Evolutionary conservation across 2,329 filamentous ascomycete species (phyloP).

Genomic region (Phialophora expanda): DNA sequence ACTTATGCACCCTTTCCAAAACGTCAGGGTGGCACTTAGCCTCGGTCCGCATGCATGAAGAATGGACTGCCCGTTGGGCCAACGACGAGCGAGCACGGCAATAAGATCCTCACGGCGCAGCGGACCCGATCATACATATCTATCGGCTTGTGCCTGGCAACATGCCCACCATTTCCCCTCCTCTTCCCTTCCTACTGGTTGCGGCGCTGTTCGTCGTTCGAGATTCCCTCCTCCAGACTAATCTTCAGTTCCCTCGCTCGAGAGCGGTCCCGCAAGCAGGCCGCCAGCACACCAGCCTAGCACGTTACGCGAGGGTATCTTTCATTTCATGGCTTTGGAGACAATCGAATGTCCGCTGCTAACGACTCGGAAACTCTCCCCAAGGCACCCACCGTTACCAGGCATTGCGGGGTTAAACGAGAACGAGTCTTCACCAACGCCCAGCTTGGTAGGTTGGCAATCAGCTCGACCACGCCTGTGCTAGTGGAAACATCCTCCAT

Average conservation of each 20-base stretch:
- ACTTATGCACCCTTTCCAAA: conserved; percentile 16
- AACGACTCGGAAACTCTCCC: background rate
- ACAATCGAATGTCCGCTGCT: background rate
- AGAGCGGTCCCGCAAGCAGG: conserved; percentile 15
- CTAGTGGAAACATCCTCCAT: conserved; percentile 6
- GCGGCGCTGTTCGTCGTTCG: background rate
- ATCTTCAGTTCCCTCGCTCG: background rate
- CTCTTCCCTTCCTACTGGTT: conserved; percentile 10
- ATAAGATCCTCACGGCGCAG: conserved; percentile 11
- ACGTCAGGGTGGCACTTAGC: conserved; percentile 14
- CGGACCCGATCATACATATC: conserved; percentile 16
- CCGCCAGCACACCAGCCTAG: conserved; percentile 10
- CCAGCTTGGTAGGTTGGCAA: background rate
- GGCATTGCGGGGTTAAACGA: conserved; percentile 20
- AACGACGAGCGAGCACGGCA: conserved; percentile 1
- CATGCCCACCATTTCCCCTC: background rate
- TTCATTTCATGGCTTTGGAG: background rate
- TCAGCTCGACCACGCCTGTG: conserved; percentile 1
- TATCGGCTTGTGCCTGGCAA: conserved; percentile 7
- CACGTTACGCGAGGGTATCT: conserved; percentile 13
- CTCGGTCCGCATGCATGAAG: conserved; percentile 8
- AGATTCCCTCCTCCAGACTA: background rate
- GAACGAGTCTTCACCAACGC: conserved; percentile 14
- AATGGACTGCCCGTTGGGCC: conserved; percentile 1
- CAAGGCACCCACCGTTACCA: conserved; percentile 4